These are phyloP conservation scores for Penicillium sclerotigenum DNA, from an alignment of 2,329 filamentous ascomycete species.

Conservation along the genomic window DNA sequence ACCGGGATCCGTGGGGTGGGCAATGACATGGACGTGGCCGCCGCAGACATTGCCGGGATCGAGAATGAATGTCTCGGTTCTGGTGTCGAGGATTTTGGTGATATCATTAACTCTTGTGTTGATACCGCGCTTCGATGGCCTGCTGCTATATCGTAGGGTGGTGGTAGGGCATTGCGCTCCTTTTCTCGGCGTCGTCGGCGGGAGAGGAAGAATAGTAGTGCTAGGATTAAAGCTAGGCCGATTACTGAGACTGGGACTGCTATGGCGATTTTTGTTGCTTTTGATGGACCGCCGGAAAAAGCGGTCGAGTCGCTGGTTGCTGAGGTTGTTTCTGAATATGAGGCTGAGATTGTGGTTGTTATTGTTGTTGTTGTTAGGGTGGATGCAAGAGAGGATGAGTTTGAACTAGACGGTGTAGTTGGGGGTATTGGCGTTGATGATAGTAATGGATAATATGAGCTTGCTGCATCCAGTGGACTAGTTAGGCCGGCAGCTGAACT, in stretches of 20 bases:
- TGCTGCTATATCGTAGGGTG: constrained; percentile 10
- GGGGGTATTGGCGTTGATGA: not conserved
- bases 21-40: not conserved
- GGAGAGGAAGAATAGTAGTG: constrained; percentile 26
- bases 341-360: not conserved
- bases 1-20: constrained; percentile 4
- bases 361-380: not conserved
- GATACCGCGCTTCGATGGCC: constrained; percentile 10
- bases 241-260: constrained; percentile 34
- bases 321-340: not conserved
- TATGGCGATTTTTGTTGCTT: constrained; percentile 31
- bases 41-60: not conserved
- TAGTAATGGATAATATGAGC: not conserved
- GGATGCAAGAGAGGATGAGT: not conserved
- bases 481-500: not conserved
- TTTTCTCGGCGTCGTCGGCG: constrained; percentile 19
- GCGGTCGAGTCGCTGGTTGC: not conserved
- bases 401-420: not conserved
- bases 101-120: constrained; percentile 12
- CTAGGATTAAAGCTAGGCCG: constrained; percentile 25
- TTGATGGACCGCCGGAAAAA: constrained; percentile 13
- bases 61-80: not conserved
- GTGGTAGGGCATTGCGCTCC: constrained; percentile 2
- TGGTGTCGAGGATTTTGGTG: not conserved
- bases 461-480: not conserved